Evolutionary conservation across 2,329 filamentous ascomycete species (phyloP).

Genomic region (Apiospora malaysiana): DNA sequence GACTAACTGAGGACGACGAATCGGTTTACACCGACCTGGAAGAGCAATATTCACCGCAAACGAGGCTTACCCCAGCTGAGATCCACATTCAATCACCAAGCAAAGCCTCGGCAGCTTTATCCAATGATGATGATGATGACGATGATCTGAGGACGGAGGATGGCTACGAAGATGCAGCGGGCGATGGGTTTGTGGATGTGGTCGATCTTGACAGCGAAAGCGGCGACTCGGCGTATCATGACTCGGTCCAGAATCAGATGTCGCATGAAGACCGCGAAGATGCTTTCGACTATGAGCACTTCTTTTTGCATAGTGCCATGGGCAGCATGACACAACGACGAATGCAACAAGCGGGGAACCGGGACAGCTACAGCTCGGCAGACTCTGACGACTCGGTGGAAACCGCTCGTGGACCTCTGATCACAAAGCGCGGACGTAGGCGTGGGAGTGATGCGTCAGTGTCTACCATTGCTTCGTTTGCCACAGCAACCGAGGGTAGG

Average conservation of each 20-base stretch:
- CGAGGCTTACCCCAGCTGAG: conserved; percentile 26
- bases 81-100: conserved; percentile 22
- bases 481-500: conserved; percentile 59
- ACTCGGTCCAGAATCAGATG: conserved; percentile 62
- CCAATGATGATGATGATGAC: conserved; percentile 38
- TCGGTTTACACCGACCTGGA: conserved; percentile 31
- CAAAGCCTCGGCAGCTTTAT: conserved; percentile 31
- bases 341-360: conserved; percentile 53
- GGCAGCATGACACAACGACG: conserved; percentile 70
- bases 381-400: conserved; percentile 62
- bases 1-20: conserved; percentile 20
- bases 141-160: conserved; percentile 42
- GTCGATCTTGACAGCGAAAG: conserved; percentile 61
- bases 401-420: conserved; percentile 60
- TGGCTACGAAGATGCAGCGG: conserved; percentile 40
- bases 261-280: conserved; percentile 94
- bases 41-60: conserved; percentile 33
- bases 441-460: conserved; percentile 56
- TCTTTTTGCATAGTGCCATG: conserved; percentile 92
- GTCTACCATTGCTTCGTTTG: conserved; percentile 61
- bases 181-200: conserved; percentile 42
- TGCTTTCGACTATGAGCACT: conserved; percentile 95
- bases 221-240: conserved; percentile 68
- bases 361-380: conserved; percentile 62
- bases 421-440: conserved; percentile 36